Evolutionary conservation across 257 asterid species (phyloP), one percentile per base, ranked within the genome.

Genomic region (Scutellaria minor): DNA sequence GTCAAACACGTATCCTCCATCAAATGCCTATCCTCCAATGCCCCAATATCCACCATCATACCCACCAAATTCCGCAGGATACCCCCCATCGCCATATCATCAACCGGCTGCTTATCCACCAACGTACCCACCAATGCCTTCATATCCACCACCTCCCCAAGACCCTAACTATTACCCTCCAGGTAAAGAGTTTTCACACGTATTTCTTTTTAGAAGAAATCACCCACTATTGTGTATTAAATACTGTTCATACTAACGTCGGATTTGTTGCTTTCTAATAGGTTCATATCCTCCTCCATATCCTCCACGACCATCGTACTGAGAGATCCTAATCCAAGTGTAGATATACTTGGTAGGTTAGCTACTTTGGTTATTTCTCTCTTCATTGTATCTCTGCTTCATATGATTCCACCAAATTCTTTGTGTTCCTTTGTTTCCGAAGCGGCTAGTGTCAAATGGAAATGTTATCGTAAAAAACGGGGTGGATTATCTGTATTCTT

Each of bases 101-200:
- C 87, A 68, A 64, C 86, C 72, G 6, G 59, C 82, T 31, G 71
- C 81, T 41, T 82, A 85, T 66, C 85, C 85, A 39, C 82, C 81
- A 20, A 11, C 82, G 10, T 84, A 80, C 37, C 73, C 83, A 2
- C 80, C 85, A 3, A 45, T 75, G 14, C 79, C 81, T 45, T 11
- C 82, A 3, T 86, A 86, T 72, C 85, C 91, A 0, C 91, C 85
- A 0, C 86, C 85, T 11, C 84, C 87, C 5, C 83, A 69, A 9
- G 74, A 75, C 65, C 71, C 82, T 13, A 80, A 68, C 66, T 55
- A 75, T 62, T 75, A 70, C 44, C 88, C 90, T 62, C 88, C 84
- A 51, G 85, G 89, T 79, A 79, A 63, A 69, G 47, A 62, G 7
- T 31, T 65, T 37, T 47, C 27, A 10, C 39, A 6, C 66, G 14